Conservation (phyloP, 306 rosid species). For the Canavalia gladiata region DNA sequence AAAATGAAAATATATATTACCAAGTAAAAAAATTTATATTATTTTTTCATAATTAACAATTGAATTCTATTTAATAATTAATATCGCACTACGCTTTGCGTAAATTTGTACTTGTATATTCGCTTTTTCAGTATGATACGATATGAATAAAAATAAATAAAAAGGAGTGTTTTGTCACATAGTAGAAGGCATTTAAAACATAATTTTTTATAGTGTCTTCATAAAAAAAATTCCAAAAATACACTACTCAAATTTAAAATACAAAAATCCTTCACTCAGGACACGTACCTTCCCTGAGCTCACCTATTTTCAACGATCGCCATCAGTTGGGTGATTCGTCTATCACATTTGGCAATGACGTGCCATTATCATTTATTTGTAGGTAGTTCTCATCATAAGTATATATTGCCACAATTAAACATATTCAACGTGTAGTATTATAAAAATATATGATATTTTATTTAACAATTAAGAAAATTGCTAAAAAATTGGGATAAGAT, state of each 20-base stretch:
- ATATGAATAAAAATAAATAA: no score
- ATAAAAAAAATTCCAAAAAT: not conserved
- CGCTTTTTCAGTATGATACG: no score
- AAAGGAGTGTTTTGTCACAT: not conserved
- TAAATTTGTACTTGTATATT: no score
- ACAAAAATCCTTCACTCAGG: not conserved
- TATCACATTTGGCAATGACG: not conserved
- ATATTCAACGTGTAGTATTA: no score
- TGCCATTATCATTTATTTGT: not conserved
- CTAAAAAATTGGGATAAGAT: not conserved
- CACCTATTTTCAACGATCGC: not conserved
- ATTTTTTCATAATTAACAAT: no score
- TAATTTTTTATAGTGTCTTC: not conserved
- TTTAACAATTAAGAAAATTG: not conserved
- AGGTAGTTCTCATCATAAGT: no score
- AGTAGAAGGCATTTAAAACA: not conserved
- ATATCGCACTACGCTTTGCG: no score
- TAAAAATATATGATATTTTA: no score
- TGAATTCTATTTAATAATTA: no score
- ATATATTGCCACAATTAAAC: no score
- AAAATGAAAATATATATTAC: no score
- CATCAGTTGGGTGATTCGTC: not conserved
- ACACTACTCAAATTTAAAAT: not conserved
- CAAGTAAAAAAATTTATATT: no score
- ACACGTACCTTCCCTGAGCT: not conserved